A percentile compares a stretch with the other conserved stretches of the same genome.
phyloP scores from a whole-genome alignment of 2,329 filamentous ascomycete species.

The Tolypocladium endophyticum region DNA sequence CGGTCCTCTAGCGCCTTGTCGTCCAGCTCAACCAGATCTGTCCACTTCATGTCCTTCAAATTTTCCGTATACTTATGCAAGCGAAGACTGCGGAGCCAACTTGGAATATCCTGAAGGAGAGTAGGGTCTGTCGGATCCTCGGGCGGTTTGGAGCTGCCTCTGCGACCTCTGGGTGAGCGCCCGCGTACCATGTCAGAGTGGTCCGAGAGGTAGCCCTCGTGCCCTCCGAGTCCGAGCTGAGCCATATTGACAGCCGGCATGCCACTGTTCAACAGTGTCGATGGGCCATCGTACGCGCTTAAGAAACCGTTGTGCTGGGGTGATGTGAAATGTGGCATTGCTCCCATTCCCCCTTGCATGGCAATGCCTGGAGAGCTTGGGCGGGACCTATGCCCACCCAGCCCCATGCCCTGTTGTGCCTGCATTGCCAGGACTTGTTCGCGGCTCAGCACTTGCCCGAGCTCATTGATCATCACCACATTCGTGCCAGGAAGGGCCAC shows the following conservation, averaged over 20 bases:
- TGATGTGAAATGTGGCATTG: slow-evolving; percentile 64
- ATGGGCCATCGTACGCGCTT: slow-evolving; percentile 70
- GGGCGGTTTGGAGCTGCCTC: slow-evolving; percentile 92
- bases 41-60: slow-evolving; percentile 94
- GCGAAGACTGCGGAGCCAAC: slow-evolving; percentile 87
- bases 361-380: slow-evolving; percentile 83
- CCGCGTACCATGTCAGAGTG: slow-evolving; percentile 86
- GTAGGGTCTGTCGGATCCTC: slow-evolving; percentile 91
- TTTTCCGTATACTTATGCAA: slow-evolving; percentile 99
- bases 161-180: slow-evolving; percentile 80
- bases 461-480: slow-evolving; percentile 89
- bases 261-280: slow-evolving; percentile 59
- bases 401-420: slow-evolving; percentile 50
- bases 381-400: slow-evolving; percentile 66
- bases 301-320: slow-evolving; percentile 93
- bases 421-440: slow-evolving; percentile 80
- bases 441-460: slow-evolving; percentile 74
- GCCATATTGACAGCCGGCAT: slow-evolving; percentile 62
- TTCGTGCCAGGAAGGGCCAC: slow-evolving; percentile 59
- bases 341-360: slow-evolving; percentile 57
- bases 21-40: slow-evolving; percentile 80
- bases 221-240: slow-evolving; percentile 57
- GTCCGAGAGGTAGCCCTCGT: slow-evolving; percentile 86
- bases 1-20: slow-evolving; percentile 87
- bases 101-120: slow-evolving; percentile 87